Evolutionary conservation across 371 early-diverging fungal species (phyloP).

Genomic region (Apophysomyces elegans): DNA sequence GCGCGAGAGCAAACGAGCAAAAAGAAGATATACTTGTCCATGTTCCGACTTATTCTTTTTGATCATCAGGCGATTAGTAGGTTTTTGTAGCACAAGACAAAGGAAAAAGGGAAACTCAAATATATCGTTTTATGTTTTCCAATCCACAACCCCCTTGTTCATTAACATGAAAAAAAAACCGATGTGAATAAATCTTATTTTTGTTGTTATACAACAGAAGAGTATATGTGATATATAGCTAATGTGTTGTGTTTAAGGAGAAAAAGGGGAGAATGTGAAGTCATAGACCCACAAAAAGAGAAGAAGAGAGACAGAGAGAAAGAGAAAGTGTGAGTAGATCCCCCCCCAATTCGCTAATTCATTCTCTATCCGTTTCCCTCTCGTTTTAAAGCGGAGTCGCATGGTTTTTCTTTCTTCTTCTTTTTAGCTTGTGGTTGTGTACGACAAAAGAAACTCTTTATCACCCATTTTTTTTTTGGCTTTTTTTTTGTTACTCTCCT

Average conservation of each 20-base stretch:
- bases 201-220: not conserved
- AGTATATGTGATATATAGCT: not conserved
- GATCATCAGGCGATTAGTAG: conserved; percentile 10
- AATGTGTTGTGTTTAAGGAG: conserved; percentile 2
- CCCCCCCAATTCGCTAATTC: not conserved
- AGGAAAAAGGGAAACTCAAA: no score
- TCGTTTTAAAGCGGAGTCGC: conserved; percentile 8
- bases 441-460: conserved; percentile 6
- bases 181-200: not conserved
- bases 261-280: conserved; percentile 3
- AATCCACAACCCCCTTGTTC: not conserved
- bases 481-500: not conserved
- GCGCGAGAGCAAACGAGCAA: not conserved
- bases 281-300: not conserved
- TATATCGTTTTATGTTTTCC: not conserved
- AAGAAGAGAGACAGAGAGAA: no score
- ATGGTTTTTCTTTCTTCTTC: not conserved
- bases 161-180: conserved; percentile 1
- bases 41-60: conserved; percentile 6
- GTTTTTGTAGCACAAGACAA: not conserved
- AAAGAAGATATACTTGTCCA: not conserved
- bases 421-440: conserved; percentile 5
- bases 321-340: not conserved
- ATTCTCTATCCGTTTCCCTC: not conserved
- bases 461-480: conserved; percentile 4